phyloP scores from a whole-genome alignment of 108 stramenopile species.

The Pinguiococcus pyrenoidosus region DNA sequence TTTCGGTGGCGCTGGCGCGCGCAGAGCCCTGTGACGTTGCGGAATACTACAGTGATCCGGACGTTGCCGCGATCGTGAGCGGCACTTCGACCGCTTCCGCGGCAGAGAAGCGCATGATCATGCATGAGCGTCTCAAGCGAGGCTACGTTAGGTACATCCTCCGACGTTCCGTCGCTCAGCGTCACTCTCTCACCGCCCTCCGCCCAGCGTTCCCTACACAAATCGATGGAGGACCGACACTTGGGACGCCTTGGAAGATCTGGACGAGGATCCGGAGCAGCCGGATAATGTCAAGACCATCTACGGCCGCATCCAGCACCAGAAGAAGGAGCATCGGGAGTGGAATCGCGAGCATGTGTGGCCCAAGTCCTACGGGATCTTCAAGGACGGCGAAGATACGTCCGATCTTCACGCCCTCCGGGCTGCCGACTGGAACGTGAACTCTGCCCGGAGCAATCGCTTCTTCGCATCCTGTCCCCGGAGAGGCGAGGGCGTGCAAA shows the following conservation, averaged over 20 bases:
- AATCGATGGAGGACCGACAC: constrained; percentile 26
- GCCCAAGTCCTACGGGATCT: constrained; percentile 46
- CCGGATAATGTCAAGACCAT: constrained; percentile 25
- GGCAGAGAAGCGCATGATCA: no score
- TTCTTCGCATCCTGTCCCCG: constrained; percentile 38
- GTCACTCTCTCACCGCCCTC: no score
- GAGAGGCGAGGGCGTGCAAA: neutral
- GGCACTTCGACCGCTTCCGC: no score
- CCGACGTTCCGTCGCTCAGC: no score
- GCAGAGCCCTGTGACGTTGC: no score
- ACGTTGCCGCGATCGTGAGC: no score
- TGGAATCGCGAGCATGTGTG: constrained; percentile 71
- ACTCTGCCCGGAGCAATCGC: constrained; percentile 44
- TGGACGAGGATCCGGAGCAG: constrained; percentile 28
- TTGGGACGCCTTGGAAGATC: constrained; percentile 48
- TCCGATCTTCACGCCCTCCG: constrained; percentile 55
- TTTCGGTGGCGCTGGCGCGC: no score
- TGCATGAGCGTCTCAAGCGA: no score
- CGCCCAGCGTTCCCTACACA: constrained; percentile 51
- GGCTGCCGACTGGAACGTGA: constrained; percentile 51
- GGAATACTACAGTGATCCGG: no score
- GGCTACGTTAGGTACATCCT: no score
- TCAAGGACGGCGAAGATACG: constrained; percentile 27
- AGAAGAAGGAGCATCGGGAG: constrained; percentile 25
- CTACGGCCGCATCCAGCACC: constrained; percentile 3